Base-by-base conservation (phyloP, 257 asterid genomes). In the Ajuga chamaepitys region DNA sequence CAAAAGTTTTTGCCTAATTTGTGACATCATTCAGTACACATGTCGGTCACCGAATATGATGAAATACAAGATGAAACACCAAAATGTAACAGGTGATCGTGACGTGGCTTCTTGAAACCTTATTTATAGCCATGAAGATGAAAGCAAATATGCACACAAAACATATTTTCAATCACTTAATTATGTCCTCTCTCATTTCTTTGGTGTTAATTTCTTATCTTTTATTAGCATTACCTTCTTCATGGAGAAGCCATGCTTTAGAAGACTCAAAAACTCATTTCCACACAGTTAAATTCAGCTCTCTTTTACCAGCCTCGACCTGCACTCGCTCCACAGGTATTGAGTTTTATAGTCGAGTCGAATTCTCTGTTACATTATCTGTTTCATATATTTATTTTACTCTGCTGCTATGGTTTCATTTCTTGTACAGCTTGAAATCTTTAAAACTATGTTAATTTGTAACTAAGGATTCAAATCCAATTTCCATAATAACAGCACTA, bases 251-350 rank as follows among this genome's bases (percentile, higher is more conserved):
- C 50, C 8, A 47, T 37, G 68, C 62, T 50, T 32, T 67, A 20
- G 63, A 67, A 38, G 58, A 44, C 34, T 47, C 44, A 68, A 41
- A 56, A 21, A 32, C 24, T 6, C 67, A 64, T 44, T 68, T 71
- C 30, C 81, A 71, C 32, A 79, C 80, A 6, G 32, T 79, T 65
- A 57, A 75, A 64, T 16, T 75, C 37, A 68, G 28, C 56, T 79
- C 83, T 52, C 83, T 79, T 30, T 63, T 64, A 5, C 81, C 81
- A 25, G 74, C 62, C 60, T 46, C 83, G 4, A 44, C 64, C 66
- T 79, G 83, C 78, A 75, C 38, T 32, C 71, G 55, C 58, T 71
- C 83, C 58, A 40, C 75, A 4, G 73, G 76, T 75, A 69, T 1
- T 24, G 6, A 13, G 22, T 67, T 20, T 65, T 37, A 40, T 40